Evolutionary conservation across 805 yeast genomes (phyloP), one percentile per base, ranked within the genome.

Genomic region (Yamadazyma phyllophila): DNA sequence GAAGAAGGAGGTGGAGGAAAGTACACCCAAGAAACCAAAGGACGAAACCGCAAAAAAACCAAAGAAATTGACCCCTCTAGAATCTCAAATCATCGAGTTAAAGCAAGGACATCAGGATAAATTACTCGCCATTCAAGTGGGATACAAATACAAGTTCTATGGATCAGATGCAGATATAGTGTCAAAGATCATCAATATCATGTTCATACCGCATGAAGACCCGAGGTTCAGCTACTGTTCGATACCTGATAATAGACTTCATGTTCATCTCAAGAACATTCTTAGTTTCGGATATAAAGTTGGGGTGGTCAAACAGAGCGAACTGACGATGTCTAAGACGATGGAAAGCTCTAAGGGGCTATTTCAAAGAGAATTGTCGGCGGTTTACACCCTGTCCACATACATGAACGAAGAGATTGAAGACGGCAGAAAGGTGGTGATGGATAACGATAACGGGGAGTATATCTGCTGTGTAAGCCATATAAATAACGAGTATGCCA

Each of bases 141-240:
- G 99, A 0, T 94, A 92, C 67, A 90, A 89, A 62, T 94, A 82
- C 66, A 88, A 87, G 57, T 83, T 91, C 49, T 88, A 80, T 60
- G 96, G 96, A 0, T 76, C 82, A 44, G 97, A 92, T 65, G 97
- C 98, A 0, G 73, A 71, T 11, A 66, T 69, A 4, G 96, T 84
- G 0, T 76, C 95, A 10, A 67, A 73, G 39, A 73, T 84, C 10
- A 63, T 90, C 29, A 82, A 85, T 48, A 85, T 88, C 35, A 82
- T 82, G 80, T 69, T 85, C 16, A 72, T 88, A 0, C 85, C 86
- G 0, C 74, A 76, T n/a, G 68, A 68, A 0, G 86, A 85, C 46
- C 77, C 76, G 41, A 75, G 77, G 45, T 83, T 88, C 56, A 92
- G 96, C 0, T 86, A 88, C 57, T 85, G 96, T 49, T 83, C 94